Base-by-base conservation (phyloP, 176 grass and related monocot species). In the Ensete glaucum region DNA sequence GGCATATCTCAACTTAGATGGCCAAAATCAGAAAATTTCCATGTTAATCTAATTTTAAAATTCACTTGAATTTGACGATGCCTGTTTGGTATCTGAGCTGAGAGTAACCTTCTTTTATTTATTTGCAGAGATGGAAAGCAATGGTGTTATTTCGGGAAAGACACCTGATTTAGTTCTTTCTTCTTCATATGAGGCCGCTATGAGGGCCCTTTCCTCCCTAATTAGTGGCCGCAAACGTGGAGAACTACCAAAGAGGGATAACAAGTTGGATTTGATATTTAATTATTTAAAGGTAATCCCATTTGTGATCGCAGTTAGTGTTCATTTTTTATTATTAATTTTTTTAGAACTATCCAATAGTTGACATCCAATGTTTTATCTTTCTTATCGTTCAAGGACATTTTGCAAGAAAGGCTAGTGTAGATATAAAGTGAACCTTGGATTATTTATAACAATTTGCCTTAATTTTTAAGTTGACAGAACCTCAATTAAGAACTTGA, bases 121-220 rank as follows among this genome's bases (percentile, higher is more conserved):
- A 65, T 65, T 65, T 65, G 25, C 22, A 65, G 63, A 65, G 11
- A 65, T 65, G 63, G 63, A 11, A 65, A 65, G 23, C 63, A 65
- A 65, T 13, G 63, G 24, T n/a, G 24, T 22, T 65, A 3, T 26
- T 26, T 25, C 25, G 2, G 21, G 22, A 65, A 24, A 65, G 63
- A 12, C 9, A 65, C 23, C 63, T 65, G 65, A 81, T 48, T 64
- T 72, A 57, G 50, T 5, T 65, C 75, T 77, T 53, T 72, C 57
- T 64, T 70, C 72, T 81, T 85, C 83, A 14, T 85, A 81, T 81
- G 83, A 85, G 81, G 78, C 83, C 26, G 83, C 83, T 3, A 85
- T 85, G 83, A 50, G 58, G 29, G 83, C 83, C 29, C 78, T 85
- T 52, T 85, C 83, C 57, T 85, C 83, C 49, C 64, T 85, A 10